Evolutionary conservation across 495 filamentous ascomycete genomes (phyloP).

Genomic region (Penicillium mononematosum): DNA sequence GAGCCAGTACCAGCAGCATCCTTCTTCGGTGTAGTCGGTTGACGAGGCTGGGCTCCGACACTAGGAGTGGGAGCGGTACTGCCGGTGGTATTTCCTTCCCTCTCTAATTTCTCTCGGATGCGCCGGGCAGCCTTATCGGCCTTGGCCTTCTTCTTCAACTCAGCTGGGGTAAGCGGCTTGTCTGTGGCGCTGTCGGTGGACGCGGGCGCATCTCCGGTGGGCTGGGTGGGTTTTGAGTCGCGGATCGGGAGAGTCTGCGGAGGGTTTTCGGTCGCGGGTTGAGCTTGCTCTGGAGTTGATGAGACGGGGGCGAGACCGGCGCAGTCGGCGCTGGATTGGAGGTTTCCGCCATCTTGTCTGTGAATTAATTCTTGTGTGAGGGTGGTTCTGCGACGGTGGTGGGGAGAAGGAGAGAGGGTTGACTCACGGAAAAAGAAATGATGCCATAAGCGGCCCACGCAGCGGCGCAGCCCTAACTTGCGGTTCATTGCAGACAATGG

Average conservation of each 20-base stretch:
- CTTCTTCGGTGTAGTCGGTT: constrained; percentile 48
- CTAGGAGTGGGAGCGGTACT: constrained; percentile 25
- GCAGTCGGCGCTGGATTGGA: constrained; percentile 26
- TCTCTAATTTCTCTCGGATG: constrained; percentile 57
- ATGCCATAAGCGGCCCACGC: constrained; percentile 42
- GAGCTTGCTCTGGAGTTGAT: constrained; percentile 13
- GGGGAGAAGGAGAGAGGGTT: constrained; percentile 29
- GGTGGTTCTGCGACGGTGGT: constrained; percentile 28
- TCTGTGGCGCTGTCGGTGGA: constrained; percentile 22
- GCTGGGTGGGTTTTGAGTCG: constrained; percentile 31
- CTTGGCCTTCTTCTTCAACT: constrained; percentile 75
- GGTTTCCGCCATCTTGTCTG: constrained; percentile 33
- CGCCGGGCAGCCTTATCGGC: constrained; percentile 75
- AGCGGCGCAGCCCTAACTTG: constrained; percentile 29
- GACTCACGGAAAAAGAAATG: constrained; percentile 40
- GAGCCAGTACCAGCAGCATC: constrained; percentile 28
- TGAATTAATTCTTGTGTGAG: constrained; percentile 23
- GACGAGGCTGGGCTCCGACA: constrained; percentile 21
- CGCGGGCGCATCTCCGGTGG: constrained; percentile 23
- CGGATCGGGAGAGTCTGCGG: constrained; percentile 27
- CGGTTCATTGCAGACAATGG: background rate
- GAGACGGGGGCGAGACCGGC: constrained; percentile 11
- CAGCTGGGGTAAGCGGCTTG: constrained; percentile 59
- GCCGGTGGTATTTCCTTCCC: constrained; percentile 33
- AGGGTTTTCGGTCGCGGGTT: constrained; percentile 23